Conservation (phyloP, 2,329 filamentous ascomycete genomes). For the Podosphaera fusca region DNA sequence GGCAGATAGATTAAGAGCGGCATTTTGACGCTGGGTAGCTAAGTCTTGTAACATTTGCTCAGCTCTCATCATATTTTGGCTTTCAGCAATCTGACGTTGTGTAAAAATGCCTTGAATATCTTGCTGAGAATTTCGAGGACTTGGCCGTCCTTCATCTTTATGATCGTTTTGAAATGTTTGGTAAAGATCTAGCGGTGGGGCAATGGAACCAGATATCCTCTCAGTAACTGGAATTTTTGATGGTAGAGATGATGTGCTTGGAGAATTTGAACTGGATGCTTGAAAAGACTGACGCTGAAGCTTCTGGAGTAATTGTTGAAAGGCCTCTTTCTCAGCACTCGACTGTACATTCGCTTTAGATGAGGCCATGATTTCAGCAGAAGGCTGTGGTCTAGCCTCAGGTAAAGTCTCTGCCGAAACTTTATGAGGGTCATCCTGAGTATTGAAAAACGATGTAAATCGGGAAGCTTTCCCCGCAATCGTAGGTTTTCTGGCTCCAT, state of each 20-base stretch:
- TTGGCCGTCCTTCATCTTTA: conserved; percentile 12
- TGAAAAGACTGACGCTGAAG: conserved; percentile 32
- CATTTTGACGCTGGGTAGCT: conserved; percentile 32
- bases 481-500: conserved; percentile 28
- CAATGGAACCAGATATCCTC: conserved; percentile 22
- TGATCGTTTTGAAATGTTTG: conserved; percentile 16
- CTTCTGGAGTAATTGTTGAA: conserved; percentile 62
- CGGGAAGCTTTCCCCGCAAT: conserved; percentile 46
- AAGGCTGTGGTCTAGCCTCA: conserved; percentile 16
- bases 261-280: conserved; percentile 20
- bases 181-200: conserved; percentile 22
- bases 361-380: conserved; percentile 8
- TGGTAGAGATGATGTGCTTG: conserved; percentile 17
- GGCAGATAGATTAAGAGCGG: conserved; percentile 26
- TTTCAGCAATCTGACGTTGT: conserved; percentile 19
- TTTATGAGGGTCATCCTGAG: conserved; percentile 27
- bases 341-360: conserved; percentile 7
- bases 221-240: conserved; percentile 20
- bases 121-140: conserved; percentile 16
- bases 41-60: conserved; percentile 39
- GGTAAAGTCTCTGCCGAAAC: conserved; percentile 26
- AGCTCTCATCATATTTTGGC: conserved; percentile 22
- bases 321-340: conserved; percentile 52
- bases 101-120: conserved; percentile 27
- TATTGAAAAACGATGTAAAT: conserved; percentile 62